Evolutionary conservation across 768 basidiomycete species (phyloP), one percentile per base, ranked within the genome.

Genomic region (Tricholoma saponaceum): DNA sequence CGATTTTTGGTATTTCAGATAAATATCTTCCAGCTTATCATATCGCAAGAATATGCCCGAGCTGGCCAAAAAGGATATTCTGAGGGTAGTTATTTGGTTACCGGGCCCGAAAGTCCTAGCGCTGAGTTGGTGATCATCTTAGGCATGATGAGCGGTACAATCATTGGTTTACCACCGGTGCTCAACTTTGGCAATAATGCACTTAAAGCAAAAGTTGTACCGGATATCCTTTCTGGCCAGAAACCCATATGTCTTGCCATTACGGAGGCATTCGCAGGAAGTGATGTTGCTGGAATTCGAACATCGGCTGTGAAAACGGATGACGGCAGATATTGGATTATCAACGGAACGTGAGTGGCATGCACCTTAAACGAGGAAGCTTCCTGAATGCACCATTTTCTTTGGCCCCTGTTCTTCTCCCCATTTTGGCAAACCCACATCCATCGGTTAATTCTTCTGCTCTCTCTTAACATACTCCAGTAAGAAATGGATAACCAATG

Each of bases 401-500:
- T 55, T 44, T 56, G 58, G 25, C 59, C 55, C 51, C 53, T 30
- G 10, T 52, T 39, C 25, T 46, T 55, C 49, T 51, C 56, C 52
- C 30, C 54, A 35, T 23, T 28, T 59, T 55, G 41, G 26, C 43
- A 6, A 53, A 18, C 12, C 20, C 32, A 57, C 22, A 22, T 35
- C 35, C 20, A 16, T 25, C 44, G 41, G 30, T 22, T 55, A 44
- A 35, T 13, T 18, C 39, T 41, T 35, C 23, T 47, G 18, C 5
- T 25, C 28, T 39, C 23, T 46, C 41, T 47, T 60, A 54, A 43
- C 54, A 28, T 44, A 43, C 26, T 26, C 33, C 59, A 74, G 85
- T 33, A 94, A 93, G 80, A 92, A 92, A 76, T 90, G 88, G 87
- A 90, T 90, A 64, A 89, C 87, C 30, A 90, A 90, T 65, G 85